Evolutionary conservation across 2,329 filamentous ascomycete genomes (phyloP).

Genomic region (Aschersonia sp.): DNA sequence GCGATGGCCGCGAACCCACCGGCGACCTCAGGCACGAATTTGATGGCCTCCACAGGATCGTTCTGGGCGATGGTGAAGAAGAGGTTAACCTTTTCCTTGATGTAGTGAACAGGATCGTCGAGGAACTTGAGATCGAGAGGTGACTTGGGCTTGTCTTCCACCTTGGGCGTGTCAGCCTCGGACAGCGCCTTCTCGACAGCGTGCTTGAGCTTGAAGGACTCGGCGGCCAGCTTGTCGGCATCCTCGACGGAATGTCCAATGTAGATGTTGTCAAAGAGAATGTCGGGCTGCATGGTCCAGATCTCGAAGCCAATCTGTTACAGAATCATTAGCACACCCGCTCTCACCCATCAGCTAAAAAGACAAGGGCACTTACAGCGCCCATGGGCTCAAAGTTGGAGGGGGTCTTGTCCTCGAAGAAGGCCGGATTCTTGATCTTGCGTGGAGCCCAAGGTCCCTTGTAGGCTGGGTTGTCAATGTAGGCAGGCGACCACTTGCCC

Average conservation of each 20-base stretch:
- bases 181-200: slow-evolving; percentile 68
- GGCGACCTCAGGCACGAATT: slow-evolving; percentile 83
- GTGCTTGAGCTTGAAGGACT: slow-evolving; percentile 85
- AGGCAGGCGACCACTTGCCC: slow-evolving; percentile 92
- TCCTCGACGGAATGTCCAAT: slow-evolving; percentile 94
- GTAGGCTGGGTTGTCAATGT: slow-evolving; percentile 95
- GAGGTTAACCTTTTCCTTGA: slow-evolving; percentile 85
- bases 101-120: slow-evolving; percentile 75
- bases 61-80: slow-evolving; percentile 74
- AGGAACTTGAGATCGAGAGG: slow-evolving; percentile 72
- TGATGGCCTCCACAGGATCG: slow-evolving; percentile 71
- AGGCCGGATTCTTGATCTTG: slow-evolving; percentile 95
- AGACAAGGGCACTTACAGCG: slow-evolving; percentile 50
- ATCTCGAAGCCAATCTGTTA: slow-evolving; percentile 89
- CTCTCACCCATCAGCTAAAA: background rate
- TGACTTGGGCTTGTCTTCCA: slow-evolving; percentile 46
- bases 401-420: slow-evolving; percentile 93
- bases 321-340: slow-evolving; percentile 5
- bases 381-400: slow-evolving; percentile 97
- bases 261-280: slow-evolving; percentile 99
- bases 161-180: slow-evolving; percentile 67
- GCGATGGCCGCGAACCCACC: slow-evolving; percentile 60
- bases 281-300: slow-evolving; percentile 99
- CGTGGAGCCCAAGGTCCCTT: slow-evolving; percentile 89
- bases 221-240: slow-evolving; percentile 72